Percentiles rank a stretch among this genome's conserved stretches.
These are phyloP conservation scores for Eruca vesicaria DNA, from an alignment of 441 rosid genomes.

Conservation along the genomic window DNA sequence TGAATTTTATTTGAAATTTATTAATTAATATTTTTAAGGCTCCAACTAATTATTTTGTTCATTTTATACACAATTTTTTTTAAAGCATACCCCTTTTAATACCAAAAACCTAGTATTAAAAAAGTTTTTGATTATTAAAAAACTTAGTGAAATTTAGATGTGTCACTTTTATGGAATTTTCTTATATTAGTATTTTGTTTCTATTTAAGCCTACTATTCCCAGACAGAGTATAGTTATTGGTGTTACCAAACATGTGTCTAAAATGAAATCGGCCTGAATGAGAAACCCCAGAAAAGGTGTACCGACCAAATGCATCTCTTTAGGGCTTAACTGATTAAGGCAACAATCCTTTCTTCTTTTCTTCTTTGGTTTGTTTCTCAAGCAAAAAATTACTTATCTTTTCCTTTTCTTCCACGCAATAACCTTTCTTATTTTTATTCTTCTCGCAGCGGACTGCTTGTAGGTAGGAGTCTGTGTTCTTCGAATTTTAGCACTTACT, in stretches of 20 bases:
- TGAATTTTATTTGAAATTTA: too few relatives aligned
- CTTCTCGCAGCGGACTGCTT: not conserved
- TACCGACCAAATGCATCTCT: not conserved
- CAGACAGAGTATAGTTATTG: not conserved
- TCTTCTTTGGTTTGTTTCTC: conserved; percentile 22
- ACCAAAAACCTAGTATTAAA: too few relatives aligned
- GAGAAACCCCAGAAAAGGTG: conserved; percentile 21
- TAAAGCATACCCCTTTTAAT: too few relatives aligned
- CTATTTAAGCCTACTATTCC: too few relatives aligned
- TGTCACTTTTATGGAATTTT: too few relatives aligned
- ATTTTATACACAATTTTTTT: too few relatives aligned
- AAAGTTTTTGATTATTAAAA: too few relatives aligned
- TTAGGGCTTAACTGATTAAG: not conserved
- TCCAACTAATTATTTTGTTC: too few relatives aligned
- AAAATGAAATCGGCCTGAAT: not conserved
- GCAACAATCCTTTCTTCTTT: conserved; percentile 8
- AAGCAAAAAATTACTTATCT: not conserved
- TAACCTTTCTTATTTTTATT: not conserved
- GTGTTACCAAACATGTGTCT: conserved; percentile 3
- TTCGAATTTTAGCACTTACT: not conserved
- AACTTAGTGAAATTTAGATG: too few relatives aligned
- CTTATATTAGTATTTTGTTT: too few relatives aligned
- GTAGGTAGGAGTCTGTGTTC: not conserved
- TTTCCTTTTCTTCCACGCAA: not conserved
- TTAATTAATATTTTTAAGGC: too few relatives aligned